Base-by-base conservation (phyloP, 176 grass and related monocot species). In the Oryza australiensis region DNA sequence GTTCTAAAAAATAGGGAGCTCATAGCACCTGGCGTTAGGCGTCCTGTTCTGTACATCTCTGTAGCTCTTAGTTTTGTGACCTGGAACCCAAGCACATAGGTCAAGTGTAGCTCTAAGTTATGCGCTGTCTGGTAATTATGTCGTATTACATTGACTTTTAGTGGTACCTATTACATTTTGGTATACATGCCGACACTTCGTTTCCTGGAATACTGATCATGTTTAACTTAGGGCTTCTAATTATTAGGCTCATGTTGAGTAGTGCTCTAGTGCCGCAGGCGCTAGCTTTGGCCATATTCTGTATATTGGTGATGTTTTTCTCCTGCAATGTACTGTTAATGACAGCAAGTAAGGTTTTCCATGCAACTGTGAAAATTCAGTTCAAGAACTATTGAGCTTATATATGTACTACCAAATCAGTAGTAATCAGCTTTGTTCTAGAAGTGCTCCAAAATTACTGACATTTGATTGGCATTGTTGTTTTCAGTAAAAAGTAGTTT, bases 1-100 rank as follows among this genome's bases (percentile, higher is more conserved):
- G 79, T 89, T 89, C 88, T 98, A 85, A 94, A 92, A 88, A 74
- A 68, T 64, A 46, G 68, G 51, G 76, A 77, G 60, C 60, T 62
- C 80, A 43, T 66, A 3, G 30, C 29, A 60, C 13, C 62, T 16
- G 5, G 49, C 32, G 59, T 13, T 70, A 85, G 45, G 51, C 60
- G 42, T 27, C 41, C 14, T 72, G 27, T 79, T 57, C 68, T 45
- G 70, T 82, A 83, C 71, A 68, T 85, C 78, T 68, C 73, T 49
- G 72, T 79, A 43, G 69, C 77, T 78, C 79, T 16, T 91, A 78
- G 73, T 87, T 73, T 82, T 82, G 57, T 65, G 82, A 75, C 46
- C 69, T 77, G 79, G 67, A 83, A 78, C 64, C 38, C 70, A 91
- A 91, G 87, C 80, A 78, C 79, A 80, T 82, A 88, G 85, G 70